Conservation (phyloP, 768 basidiomycete species). For the Suillus spraguei region DNA sequence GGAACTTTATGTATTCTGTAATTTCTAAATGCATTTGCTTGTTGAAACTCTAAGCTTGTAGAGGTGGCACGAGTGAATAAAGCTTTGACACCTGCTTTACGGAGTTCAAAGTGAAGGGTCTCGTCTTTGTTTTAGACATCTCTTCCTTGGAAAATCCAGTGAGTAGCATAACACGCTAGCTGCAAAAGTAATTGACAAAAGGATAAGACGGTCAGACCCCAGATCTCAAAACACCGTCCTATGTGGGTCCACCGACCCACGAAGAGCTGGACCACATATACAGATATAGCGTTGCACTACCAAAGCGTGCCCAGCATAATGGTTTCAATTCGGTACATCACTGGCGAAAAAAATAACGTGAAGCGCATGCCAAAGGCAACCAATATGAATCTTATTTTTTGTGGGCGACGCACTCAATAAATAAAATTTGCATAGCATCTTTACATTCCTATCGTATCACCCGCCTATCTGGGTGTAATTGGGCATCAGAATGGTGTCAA, state of each 20-base stretch:
- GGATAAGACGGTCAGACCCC: background rate
- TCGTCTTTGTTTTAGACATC: background rate
- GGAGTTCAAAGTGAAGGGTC: background rate
- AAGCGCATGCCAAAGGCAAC: background rate
- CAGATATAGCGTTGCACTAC: background rate
- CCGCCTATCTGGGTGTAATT: background rate
- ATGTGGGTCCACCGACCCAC: constrained; percentile 5
- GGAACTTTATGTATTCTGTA: no score
- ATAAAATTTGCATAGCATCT: background rate
- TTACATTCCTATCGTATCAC: background rate
- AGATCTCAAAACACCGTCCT: background rate
- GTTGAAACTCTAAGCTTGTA: no score
- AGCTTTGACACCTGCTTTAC: background rate
- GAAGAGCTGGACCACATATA: background rate
- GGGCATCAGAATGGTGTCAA: background rate
- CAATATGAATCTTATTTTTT: background rate
- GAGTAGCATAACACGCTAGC: background rate
- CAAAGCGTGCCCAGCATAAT: constrained; percentile 1
- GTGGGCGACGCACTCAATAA: background rate
- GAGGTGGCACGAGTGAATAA: background rate
- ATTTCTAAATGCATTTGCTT: no score
- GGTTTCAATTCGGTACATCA: background rate
- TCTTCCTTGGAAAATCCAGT: background rate
- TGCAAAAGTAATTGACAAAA: constrained; percentile 1
- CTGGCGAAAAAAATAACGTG: background rate